Evolutionary conservation across 2,329 filamentous ascomycete species (phyloP), one percentile per base, ranked within the genome.

Genomic region (Trichoderma sp.): DNA sequence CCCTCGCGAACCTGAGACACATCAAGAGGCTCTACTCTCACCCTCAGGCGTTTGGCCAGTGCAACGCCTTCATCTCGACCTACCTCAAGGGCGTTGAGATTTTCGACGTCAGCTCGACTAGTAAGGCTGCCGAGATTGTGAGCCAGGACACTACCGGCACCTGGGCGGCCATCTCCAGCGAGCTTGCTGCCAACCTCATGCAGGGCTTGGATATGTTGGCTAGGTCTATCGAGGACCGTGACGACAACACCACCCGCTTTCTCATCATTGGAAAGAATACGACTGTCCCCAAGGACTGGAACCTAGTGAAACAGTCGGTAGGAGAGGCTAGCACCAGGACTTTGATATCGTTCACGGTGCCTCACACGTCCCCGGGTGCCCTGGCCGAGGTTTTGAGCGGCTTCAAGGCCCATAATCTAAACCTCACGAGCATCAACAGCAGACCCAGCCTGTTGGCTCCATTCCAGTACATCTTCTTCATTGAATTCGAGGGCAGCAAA

Each of bases 21-120:
- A 87, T 98, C 77, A 88, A 86, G 76, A 91, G 91, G 77, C 82
- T 99, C 53, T 97, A 97, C 84, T 96, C 93, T 28, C 96, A 99
- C 82, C 95, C 95, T 11, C 96, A 99, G 82, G 96, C 94, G 32
- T 97, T 96, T 86, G 94, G 94, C 30, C 96, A 99, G 83, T 98
- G 95, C 82, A 90, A 90, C 58, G 81, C 79, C 9, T 97, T 97
- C 81, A 87, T 98, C 30, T 85, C 86, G 9, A 84, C 86, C 32
- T 85, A 93, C 76, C 88, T 97, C 73, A 90, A 90, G 76, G 89
- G 89, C 58, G 86, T 91, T n/a, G 93, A 97, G 83, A 87, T 91
- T 67, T 88, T 95, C 73, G 95, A 98, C 79, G 91, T 93, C 57
- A 92, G 90, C 73, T 96, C 92, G 32, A 99, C 96, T 6, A 95